Base-by-base conservation (phyloP, 805 yeast species). In the Cyberlindnera lachancei region DNA sequence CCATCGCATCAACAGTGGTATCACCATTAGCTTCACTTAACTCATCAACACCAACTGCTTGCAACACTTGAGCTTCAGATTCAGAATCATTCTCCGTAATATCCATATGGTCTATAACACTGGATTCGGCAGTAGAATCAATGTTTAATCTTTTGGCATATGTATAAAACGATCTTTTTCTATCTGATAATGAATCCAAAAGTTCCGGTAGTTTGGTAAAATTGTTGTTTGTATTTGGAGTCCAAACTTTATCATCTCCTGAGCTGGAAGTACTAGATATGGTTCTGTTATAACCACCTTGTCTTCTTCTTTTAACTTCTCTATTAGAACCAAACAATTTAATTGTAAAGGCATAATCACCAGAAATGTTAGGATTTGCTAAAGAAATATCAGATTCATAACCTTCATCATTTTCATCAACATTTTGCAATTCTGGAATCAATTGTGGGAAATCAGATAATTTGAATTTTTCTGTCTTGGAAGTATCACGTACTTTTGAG, bases 321-420 rank as follows among this genome's bases (percentile, higher is more conserved):
- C 35, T 44, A 14, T 48, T 41, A 2, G 50, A 39, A 33, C 61
- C 65, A 43, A 56, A 58, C 15, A 61, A 23, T 41, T 66, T 71
- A 18, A 74, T 57, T 6, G 58, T 56, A 42, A 75, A 75, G 0
- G 68, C 75, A 45, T 59, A 61, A 29, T 66, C 63, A 4, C 70
- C 74, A 15, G 70, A 60, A 6, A 69, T 50, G 30, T 64, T 64
- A 0, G 79, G 77, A 37, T 68, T 65, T 1, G 79, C 76, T 16
- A 70, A 42, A 0, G 79, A 72, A 3, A 69, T 52, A 40, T 64
- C 72, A 0, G 75, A 66, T 18, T 60, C 64, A 40, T 59, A 61
- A 3, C 62, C 73, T 22, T 53, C 63, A 15, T 50, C 56, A 11
- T 58, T 66, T 18, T 55, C 61, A 6, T 49, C 30, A 8, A 10